Percentiles rank a stretch among this genome's conserved stretches.
phyloP scores from a whole-genome alignment of 2,329 filamentous ascomycete species.

The Arthroderma sp. region DNA sequence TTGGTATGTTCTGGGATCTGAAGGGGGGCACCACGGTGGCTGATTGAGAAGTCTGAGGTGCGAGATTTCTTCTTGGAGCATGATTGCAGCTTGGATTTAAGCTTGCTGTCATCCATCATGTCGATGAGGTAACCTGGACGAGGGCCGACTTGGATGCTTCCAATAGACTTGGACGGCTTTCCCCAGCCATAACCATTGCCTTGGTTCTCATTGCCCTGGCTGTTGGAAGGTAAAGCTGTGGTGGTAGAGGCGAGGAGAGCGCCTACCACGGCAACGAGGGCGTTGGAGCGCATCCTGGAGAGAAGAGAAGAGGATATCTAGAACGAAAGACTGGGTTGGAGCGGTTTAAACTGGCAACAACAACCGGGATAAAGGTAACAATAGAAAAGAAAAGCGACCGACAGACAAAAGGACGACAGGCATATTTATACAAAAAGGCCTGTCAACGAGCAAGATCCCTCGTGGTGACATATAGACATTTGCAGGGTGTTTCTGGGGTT shows the following conservation, averaged over 20 bases:
- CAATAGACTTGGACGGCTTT: neutral
- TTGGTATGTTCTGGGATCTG: slow-evolving; percentile 52
- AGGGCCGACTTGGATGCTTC: slow-evolving; percentile 45
- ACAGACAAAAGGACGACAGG: too few species aligned
- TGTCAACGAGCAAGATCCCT: too few species aligned
- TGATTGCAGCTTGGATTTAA: slow-evolving; percentile 47
- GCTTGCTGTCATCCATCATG: slow-evolving; percentile 46
- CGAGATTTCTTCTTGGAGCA: slow-evolving; percentile 45
- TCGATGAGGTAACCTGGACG: slow-evolving; percentile 53
- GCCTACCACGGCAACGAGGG: slow-evolving; percentile 1
- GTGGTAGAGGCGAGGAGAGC: neutral
- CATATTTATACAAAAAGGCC: too few species aligned
- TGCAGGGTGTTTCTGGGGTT: too few species aligned
- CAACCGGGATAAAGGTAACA: too few species aligned
- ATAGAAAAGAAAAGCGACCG: too few species aligned
- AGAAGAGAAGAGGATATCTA: too few species aligned
- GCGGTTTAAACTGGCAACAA: too few species aligned
- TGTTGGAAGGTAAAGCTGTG: neutral
- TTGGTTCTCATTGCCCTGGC: neutral
- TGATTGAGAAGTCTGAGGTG: slow-evolving; percentile 45
- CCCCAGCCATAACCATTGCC: neutral
- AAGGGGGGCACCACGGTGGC: slow-evolving; percentile 49
- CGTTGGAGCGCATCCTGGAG: slow-evolving; percentile 1
- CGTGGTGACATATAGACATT: too few species aligned
- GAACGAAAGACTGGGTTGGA: too few species aligned